These are phyloP conservation scores for Psilocybe mexicana DNA, from an alignment of 1,284 basidiomycete species.

Conservation along the genomic window DNA sequence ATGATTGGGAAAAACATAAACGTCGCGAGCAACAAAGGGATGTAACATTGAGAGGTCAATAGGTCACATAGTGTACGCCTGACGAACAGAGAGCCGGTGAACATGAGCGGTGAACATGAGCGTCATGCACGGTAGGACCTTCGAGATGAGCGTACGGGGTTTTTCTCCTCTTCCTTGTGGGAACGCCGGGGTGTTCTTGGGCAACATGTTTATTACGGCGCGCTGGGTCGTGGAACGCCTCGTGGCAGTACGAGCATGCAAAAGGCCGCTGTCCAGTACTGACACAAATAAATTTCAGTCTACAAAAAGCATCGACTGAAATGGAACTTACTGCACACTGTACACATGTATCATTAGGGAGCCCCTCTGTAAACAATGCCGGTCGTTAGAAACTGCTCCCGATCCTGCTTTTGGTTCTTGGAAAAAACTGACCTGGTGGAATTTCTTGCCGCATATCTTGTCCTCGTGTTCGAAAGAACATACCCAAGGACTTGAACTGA, in stretches of 20 bases:
- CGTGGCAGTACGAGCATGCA: constrained; percentile 3
- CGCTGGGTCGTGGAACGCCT: constrained; percentile 17
- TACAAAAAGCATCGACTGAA: no score
- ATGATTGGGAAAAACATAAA: no score
- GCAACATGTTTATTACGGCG: constrained; percentile 14
- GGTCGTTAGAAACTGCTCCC: not conserved
- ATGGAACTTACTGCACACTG: not conserved
- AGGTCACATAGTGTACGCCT: no score
- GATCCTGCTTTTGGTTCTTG: not conserved
- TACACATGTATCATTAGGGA: not conserved
- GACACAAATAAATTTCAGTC: not conserved
- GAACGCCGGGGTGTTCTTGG: not conserved
- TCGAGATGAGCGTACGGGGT: constrained; percentile 2
- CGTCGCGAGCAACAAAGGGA: no score
- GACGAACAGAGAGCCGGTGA: no score
- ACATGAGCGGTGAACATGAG: no score
- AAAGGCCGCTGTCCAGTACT: constrained; percentile 6
- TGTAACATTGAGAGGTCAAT: no score
- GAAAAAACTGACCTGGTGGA: not conserved
- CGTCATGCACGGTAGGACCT: not conserved
- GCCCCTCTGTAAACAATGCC: not conserved
- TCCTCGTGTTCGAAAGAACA: not conserved
- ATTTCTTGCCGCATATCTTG: not conserved
- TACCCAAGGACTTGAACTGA: not conserved
- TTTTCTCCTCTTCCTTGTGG: constrained; percentile 6